Base-by-base conservation (phyloP, 2,329 filamentous ascomycete species). In the Ampelomyces quisqualis region DNA sequence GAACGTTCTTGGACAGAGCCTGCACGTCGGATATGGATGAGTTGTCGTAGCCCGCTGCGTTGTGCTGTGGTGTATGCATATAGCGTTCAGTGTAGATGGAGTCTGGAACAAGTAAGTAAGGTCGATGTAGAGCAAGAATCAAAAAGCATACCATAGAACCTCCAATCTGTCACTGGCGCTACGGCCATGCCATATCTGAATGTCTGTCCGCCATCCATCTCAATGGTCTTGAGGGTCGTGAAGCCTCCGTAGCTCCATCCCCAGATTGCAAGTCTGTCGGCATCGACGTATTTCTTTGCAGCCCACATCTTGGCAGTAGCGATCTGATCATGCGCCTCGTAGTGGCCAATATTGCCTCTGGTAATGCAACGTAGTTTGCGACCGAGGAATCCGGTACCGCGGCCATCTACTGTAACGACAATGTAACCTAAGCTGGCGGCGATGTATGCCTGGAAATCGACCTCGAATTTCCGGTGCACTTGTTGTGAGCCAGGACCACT, bases 111-210 rank as follows among this genome's bases (percentile, higher is more conserved):
- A 40, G 29, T 6, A 9, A 29, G 18, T 45, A n/a, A 28, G 43
- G 24, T n/a, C 32, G 10, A 17, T 21, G 27, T 14, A 11, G 14
- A 28, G 4, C 5, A 22, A 17, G 11, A n/a, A 19, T 5, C 11
- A 28, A 7, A 11, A 5, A 21, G 43, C 55, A 47, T 68, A 78
- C 76, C 80, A 71, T 98, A 98, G 70, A 86, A 95, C 42, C 86
- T 80, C 93, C 93, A 98, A 69, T 98, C 90, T 0, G 91, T 97
- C n/a, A 98, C 93, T 13, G 93, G 93, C 1, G 93, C 93, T 36
- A 98, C 94, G 5, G 94, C 90, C 87, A 98, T 95, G 55, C 93
- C 94, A 67, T 98, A 98, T 51, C 84, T 84, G 73, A 96, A 98
- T 0, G 90, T 97, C 62, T 81, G 68, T 4, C 94, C 93, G 7